Evolutionary conservation across 495 filamentous ascomycete species (phyloP), one percentile per base, ranked within the genome.

Genomic region (Podospora anserina): DNA sequence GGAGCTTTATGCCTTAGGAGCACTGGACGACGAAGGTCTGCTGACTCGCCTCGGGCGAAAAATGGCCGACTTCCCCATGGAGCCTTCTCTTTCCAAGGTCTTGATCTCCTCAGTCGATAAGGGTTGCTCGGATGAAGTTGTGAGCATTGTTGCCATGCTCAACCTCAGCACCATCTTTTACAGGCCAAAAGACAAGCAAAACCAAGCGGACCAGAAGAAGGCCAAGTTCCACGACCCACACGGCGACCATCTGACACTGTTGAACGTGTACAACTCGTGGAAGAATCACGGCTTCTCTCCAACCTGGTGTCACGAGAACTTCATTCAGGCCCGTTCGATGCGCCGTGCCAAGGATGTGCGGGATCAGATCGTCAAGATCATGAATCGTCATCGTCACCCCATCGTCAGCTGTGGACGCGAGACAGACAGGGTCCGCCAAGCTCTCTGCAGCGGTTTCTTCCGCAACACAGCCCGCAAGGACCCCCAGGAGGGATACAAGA

Each of bases 251-350:
- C 81, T 98, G 3, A 99, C 95, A 2, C 82, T 98, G 0, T 85
- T 99, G 30, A 98, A 98, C 75, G 96, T 98, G 2, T 99, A 97
- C 84, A 97, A 97, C 72, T 88, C 83, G 16, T 99, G 95, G 95
- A 96, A 96, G 75, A 80, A 88, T 16, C 90, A 86, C 69, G 90
- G 88, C 9, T 97, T 88, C 78, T 88, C 87, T 58, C 92, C 88
- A 63, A 86, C 95, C 2, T 99, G 96, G 96, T 98, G 96, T 72
- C 92, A 91, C 66, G 96, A 99, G 72, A 97, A 99, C 76, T 99
- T 96, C 79, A 96, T 99, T 72, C 95, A 99, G 74, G 92, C 91
- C 5, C 87, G 93, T 5, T 86, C 86, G 15, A 96, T 99, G 85
- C 85, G 87, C 55, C 89, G 95, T 16, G 94, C 91, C 3, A 91